Evolutionary conservation across 176 grass and related monocot species (phyloP).

Genomic region (Aegilops speltoides): DNA sequence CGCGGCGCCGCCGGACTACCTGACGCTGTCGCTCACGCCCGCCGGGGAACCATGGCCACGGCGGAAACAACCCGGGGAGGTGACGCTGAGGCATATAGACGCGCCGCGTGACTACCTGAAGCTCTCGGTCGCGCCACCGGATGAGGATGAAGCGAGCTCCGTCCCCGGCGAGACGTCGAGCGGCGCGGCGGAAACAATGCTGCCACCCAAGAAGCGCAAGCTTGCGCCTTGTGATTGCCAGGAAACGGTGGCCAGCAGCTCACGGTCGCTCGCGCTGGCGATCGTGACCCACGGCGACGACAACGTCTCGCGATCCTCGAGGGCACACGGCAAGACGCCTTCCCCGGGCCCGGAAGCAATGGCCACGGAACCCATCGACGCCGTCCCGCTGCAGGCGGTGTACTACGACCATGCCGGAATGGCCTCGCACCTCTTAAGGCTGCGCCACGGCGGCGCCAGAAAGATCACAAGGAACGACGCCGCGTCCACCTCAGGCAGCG

Average conservation of each 20-base stretch:
- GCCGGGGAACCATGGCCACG: neutral
- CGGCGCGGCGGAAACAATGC: neutral
- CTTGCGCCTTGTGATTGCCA: neutral
- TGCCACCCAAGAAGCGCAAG: neutral
- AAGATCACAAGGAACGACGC: no score
- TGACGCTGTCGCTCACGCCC: neutral
- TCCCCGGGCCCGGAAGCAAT: neutral
- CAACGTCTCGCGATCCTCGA: neutral
- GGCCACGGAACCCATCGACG: neutral
- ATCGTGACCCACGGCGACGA: neutral
- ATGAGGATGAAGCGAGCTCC: neutral
- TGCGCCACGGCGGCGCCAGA: no score
- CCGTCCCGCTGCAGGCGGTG: neutral
- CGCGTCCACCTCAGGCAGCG: no score
- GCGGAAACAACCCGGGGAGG: no score
- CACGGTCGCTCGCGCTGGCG: neutral
- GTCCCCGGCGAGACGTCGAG: neutral
- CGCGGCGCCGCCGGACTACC: neutral
- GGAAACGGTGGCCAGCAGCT: neutral
- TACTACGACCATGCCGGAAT: no score
- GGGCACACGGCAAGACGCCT: neutral
- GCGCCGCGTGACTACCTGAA: neutral
- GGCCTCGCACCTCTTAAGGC: no score
- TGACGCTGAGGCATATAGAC: neutral
- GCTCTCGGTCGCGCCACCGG: neutral